Percentiles rank a stretch among this genome's conserved stretches.
Conservation (phyloP, 1,139 yeast genomes). For the Scheffersomyces titani region DNA sequence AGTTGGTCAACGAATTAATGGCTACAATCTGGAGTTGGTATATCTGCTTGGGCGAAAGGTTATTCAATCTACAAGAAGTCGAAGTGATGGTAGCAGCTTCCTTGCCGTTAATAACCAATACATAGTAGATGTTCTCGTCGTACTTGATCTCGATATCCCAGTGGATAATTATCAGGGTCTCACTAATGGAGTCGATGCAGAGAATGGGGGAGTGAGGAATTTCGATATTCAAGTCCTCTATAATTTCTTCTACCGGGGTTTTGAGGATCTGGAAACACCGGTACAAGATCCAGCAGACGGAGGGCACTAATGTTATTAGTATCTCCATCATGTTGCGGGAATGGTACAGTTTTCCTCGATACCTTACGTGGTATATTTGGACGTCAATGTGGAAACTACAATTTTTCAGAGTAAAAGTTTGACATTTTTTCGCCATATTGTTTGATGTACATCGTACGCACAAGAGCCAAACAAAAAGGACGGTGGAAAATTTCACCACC, state of each 20-base stretch:
- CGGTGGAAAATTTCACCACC: background rate
- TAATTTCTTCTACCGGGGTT: constrained; percentile 39
- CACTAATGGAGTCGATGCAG: constrained; percentile 39
- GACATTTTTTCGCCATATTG: background rate
- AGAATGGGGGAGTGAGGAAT: constrained; percentile 45
- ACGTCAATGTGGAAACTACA: background rate
- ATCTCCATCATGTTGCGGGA: constrained; percentile 34
- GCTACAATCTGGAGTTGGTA: constrained; percentile 45
- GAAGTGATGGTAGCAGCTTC: constrained; percentile 42
- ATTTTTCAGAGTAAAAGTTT: background rate
- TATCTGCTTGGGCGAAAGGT: constrained; percentile 27
- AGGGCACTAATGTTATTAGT: constrained; percentile 44
- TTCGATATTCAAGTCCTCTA: constrained; percentile 39
- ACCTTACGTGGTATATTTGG: background rate
- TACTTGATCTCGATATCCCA: constrained; percentile 40
- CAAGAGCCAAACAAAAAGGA: background rate
- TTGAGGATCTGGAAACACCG: constrained; percentile 37
- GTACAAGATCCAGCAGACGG: constrained; percentile 43
- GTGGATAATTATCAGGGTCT: constrained; percentile 35
- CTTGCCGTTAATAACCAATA: constrained; percentile 35
- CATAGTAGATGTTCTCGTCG: constrained; percentile 39
- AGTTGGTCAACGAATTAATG: constrained; percentile 37
- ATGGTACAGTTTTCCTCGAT: background rate
- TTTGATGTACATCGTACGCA: background rate
- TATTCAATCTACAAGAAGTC: constrained; percentile 39